These are phyloP conservation scores for Globisporangium perplexum DNA, from an alignment of 352 stramenopile species.

Conservation along the genomic window DNA sequence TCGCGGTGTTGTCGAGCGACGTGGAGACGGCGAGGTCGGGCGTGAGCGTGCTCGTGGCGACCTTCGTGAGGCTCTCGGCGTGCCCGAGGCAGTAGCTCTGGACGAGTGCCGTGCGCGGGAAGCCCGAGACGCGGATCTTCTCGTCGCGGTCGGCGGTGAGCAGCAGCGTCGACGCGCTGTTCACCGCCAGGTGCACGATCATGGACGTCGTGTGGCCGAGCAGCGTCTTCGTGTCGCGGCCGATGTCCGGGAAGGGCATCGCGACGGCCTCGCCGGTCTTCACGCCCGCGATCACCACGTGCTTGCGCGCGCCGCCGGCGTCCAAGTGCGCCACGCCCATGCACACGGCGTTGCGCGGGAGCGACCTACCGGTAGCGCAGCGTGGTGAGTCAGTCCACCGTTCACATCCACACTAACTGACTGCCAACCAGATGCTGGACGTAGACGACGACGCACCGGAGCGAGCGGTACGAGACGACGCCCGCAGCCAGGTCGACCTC, in stretches of 20 bases:
- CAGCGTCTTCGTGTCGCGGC: conserved; percentile 62
- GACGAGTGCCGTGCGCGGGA: conserved; percentile 64
- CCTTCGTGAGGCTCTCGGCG: conserved; percentile 53
- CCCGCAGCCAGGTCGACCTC: conserved; percentile 40
- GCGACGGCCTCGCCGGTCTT: conserved; percentile 82
- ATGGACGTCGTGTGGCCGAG: conserved; percentile 85
- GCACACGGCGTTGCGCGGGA: conserved; percentile 70
- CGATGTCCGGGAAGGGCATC: conserved; percentile 67
- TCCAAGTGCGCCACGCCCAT: conserved; percentile 36
- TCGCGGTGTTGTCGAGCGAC: conserved; percentile 78
- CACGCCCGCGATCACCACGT: conserved; percentile 66
- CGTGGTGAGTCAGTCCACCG: neutral
- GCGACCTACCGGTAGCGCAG: conserved; percentile 12
- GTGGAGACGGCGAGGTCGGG: conserved; percentile 58
- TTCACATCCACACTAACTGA: too few relatives aligned
- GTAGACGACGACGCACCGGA: conserved; percentile 19
- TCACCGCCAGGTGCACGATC: conserved; percentile 69
- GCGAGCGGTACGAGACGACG: conserved; percentile 32
- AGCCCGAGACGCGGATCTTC: conserved; percentile 81
- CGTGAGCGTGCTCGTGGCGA: conserved; percentile 37
- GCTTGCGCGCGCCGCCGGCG: conserved; percentile 26
- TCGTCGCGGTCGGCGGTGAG: conserved; percentile 80
- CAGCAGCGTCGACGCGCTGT: conserved; percentile 43
- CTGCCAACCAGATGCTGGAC: too few relatives aligned
- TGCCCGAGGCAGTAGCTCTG: conserved; percentile 85